These are phyloP conservation scores for Eucalyptus regnans DNA, from an alignment of 345 rosid genomes.

Conservation along the genomic window DNA sequence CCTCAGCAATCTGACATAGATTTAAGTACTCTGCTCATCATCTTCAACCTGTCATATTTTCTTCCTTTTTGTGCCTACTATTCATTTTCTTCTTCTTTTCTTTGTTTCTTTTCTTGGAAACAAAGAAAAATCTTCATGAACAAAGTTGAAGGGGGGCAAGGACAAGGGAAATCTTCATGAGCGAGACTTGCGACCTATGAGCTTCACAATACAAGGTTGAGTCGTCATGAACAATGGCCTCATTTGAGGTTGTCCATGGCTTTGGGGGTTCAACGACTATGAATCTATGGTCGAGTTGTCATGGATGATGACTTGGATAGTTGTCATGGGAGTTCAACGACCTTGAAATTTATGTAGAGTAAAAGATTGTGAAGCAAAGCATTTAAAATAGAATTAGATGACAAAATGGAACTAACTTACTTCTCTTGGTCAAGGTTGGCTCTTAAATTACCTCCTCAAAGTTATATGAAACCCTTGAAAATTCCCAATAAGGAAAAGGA, in stretches of 20 bases:
- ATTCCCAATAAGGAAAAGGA: fast-evolving
- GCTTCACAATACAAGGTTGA: not conserved
- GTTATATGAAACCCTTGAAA: not conserved
- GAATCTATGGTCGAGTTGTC: too few species aligned
- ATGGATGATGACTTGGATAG: too few species aligned
- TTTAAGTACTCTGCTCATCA: fast-evolving
- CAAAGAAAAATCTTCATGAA: not conserved
- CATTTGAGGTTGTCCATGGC: not conserved
- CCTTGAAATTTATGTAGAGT: not conserved
- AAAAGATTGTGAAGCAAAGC: not conserved
- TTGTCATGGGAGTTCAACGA: not conserved
- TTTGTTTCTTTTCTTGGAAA: not conserved
- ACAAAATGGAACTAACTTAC: not conserved
- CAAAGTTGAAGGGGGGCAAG: not conserved
- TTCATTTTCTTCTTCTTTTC: not conserved
- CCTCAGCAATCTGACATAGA: not conserved
- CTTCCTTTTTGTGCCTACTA: fast-evolving
- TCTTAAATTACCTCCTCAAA: not conserved
- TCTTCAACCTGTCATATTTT: too few species aligned
- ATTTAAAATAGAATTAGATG: too few species aligned
- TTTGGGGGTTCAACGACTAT: fast-evolving
- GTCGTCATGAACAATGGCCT: fast-evolving
- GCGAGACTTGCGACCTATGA: fast-evolving
- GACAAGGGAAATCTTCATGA: not conserved
- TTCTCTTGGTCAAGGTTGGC: not conserved